phyloP scores from a whole-genome alignment of 2,329 filamentous ascomycete species.

The Tolypocladium cylindrosporum region DNA sequence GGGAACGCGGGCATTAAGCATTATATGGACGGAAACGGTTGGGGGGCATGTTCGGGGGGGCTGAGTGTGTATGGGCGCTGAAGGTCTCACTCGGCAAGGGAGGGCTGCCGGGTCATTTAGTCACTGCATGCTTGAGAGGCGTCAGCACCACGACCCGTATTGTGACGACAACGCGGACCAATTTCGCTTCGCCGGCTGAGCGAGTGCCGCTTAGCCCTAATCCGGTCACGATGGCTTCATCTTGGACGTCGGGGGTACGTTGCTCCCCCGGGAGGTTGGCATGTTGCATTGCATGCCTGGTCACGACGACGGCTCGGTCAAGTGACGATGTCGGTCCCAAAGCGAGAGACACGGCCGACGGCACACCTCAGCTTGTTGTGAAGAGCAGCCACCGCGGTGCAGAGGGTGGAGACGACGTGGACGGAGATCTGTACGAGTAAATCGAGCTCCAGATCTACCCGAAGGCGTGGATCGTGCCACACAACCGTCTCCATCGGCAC shows the following conservation, averaged over 20 bases:
- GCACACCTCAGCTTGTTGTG: not conserved
- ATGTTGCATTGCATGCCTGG: conserved; percentile 8
- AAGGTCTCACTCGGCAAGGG: conserved; percentile 18
- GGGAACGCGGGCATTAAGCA: conserved; percentile 7
- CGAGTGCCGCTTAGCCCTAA: conserved; percentile 2
- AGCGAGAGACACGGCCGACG: conserved; percentile 2
- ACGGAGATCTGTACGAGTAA: too few species aligned
- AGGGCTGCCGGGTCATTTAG: conserved; percentile 10
- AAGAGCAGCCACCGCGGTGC: not conserved
- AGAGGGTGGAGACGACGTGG: not conserved
- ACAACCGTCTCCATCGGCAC: not conserved
- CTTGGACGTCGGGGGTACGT: not conserved
- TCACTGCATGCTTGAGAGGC: conserved; percentile 8
- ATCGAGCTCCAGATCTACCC: not conserved
- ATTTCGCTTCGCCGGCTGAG: not conserved
- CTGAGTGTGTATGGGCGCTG: conserved; percentile 4
- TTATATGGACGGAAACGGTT: conserved; percentile 8
- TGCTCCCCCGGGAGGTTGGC: conserved; percentile 4
- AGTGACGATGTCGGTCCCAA: conserved; percentile 3
- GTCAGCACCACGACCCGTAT: conserved; percentile 1
- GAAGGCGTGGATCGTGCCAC: not conserved
- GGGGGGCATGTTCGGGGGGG: conserved; percentile 3
- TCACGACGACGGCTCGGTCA: conserved; percentile 1
- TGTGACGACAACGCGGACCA: not conserved
- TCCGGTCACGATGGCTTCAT: conserved; percentile 11